Conservation (phyloP, 108 stramenopile species). For the Nitzschia sp. region DNA sequence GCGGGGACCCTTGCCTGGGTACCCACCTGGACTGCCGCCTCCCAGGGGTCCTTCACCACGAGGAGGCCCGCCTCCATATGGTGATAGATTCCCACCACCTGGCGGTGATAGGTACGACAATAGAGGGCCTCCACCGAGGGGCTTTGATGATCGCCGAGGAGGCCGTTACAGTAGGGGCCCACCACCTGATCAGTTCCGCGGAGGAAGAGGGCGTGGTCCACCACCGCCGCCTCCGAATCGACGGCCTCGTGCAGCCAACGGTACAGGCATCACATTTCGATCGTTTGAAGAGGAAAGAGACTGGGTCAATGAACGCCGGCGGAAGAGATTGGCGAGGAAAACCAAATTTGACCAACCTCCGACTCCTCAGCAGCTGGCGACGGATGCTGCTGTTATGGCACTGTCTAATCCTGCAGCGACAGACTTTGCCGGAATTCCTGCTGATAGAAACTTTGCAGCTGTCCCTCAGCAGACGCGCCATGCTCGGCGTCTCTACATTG, state of each 20-base stretch:
- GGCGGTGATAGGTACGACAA: slow-evolving; percentile 16
- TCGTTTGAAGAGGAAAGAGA: slow-evolving; percentile 83
- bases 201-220: slow-evolving; percentile 11
- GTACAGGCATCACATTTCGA: slow-evolving; percentile 40
- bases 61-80: slow-evolving; percentile 11
- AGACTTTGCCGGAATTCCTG: slow-evolving; percentile 44
- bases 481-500: slow-evolving; percentile 95
- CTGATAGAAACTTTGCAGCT: slow-evolving; percentile 32
- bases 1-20: slow-evolving; percentile 20
- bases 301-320: slow-evolving; percentile 81
- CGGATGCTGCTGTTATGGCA: slow-evolving; percentile 51
- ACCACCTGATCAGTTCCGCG: slow-evolving; percentile 12
- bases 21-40: not conserved
- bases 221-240: slow-evolving; percentile 15
- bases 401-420: slow-evolving; percentile 41
- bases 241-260: slow-evolving; percentile 16
- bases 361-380: slow-evolving; percentile 64
- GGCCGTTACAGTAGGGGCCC: slow-evolving; percentile 5
- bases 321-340: slow-evolving; percentile 64
- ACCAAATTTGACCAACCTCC: slow-evolving; percentile 77
- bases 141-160: slow-evolving; percentile 23
- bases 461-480: slow-evolving; percentile 92
- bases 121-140: slow-evolving; percentile 1
- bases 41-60: slow-evolving; percentile 2
- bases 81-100: not conserved